Evolutionary conservation across 2,329 filamentous ascomycete genomes (phyloP).

Genomic region (Albophoma yamanashiensis): DNA sequence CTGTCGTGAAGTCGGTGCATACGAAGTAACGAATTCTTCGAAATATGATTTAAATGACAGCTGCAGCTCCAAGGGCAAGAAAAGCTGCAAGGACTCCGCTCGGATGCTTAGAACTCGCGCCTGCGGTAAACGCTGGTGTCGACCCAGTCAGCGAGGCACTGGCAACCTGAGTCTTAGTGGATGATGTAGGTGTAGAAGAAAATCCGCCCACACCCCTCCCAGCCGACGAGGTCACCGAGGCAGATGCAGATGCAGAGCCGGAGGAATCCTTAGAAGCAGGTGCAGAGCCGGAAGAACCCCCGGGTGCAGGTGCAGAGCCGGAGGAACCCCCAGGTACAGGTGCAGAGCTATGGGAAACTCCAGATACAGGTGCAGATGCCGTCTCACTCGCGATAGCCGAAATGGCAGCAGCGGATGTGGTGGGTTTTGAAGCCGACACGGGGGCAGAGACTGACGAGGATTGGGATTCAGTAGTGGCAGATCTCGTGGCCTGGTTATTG

Average conservation of each 20-base stretch:
- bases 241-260: neutral
- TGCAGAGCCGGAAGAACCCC: neutral
- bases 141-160: neutral
- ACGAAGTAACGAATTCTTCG: too few relatives aligned
- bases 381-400: neutral
- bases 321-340: neutral
- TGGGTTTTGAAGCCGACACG: neutral
- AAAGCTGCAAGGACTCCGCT: neutral
- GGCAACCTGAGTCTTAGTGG: neutral
- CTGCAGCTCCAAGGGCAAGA: neutral
- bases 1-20: neutral
- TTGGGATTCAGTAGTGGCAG: neutral
- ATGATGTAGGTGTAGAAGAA: neutral
- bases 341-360: neutral
- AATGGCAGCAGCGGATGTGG: neutral
- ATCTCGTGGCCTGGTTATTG: neutral
- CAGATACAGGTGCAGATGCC: neutral
- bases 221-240: neutral
- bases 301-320: neutral
- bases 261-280: neutral
- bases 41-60: neutral
- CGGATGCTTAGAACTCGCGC: neutral
- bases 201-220: neutral
- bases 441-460: neutral
- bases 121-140: neutral